Base-by-base conservation (phyloP, 1,139 yeast genomes). In the Taphrina sp. region DNA sequence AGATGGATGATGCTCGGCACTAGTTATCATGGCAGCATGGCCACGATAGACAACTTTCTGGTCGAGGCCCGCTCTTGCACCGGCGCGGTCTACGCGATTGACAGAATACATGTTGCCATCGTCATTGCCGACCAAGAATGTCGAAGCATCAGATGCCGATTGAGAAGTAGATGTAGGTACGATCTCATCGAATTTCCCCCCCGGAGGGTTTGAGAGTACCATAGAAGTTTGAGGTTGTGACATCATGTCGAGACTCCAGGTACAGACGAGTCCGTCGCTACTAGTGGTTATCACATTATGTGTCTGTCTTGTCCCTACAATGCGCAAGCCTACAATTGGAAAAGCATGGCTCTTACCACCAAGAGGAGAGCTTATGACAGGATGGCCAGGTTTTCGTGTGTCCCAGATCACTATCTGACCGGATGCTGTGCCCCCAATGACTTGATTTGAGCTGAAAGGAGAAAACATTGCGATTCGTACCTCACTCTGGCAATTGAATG, bases 381-480 rank as follows among this genome's bases (percentile, higher is more conserved):
- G 74, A 46, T 59, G 66, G 60, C 60, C 52, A 56, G 55, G 42
- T 36, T 67, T 58, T 19, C 74, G 66, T 46, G 74, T 62, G 46
- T 77, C 78, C 80, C 79, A 77, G 1, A 72, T 65, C 36, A 74
- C 59, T 2, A 77, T 60, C 60, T 76, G 79, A 12, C 81, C 81
- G 62, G 75, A 76, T 58, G 72, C 74, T 5, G 77, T 75, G 1
- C 77, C 71, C 1, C 77, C 81, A 54, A 71, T 70, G 23, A 77
- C 63, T 1, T 72, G 58, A 43, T 67, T 67, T 5, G 76, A 65
- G 33, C 71, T 67, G 43, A 65, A 66, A 2, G 69, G 71, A 1
- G 76, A 73, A 63, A 76, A 77, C 51, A 66, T 66, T 4, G 73
- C 70, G 3, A 65, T 61, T 5, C 72, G 62, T 10, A 81, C 69